phyloP scores from a whole-genome alignment of 345 rosid species.

The Populus alba region DNA sequence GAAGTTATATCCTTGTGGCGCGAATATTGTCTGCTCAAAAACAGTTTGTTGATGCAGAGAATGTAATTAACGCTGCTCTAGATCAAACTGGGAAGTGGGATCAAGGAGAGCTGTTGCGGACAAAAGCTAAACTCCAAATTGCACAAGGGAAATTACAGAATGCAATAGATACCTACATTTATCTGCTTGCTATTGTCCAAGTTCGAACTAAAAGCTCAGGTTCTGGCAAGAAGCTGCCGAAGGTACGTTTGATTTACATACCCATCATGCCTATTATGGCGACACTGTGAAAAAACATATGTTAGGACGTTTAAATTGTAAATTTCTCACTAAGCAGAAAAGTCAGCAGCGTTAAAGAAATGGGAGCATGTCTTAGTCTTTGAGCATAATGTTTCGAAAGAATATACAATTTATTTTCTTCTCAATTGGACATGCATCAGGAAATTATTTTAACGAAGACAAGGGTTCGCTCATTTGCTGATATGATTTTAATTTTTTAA shows the following conservation, averaged over 20 bases:
- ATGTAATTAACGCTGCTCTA: conserved; percentile 57
- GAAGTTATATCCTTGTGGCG: conserved; percentile 56
- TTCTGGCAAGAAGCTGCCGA: conserved; percentile 41
- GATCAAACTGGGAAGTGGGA: conserved; percentile 83
- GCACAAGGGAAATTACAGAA: conserved; percentile 56
- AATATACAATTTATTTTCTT: not conserved
- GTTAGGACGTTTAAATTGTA: not conserved
- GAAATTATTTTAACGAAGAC: not conserved
- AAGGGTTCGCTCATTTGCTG: not conserved
- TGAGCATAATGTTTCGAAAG: not conserved
- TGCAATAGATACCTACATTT: conserved; percentile 62
- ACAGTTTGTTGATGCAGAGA: conserved; percentile 57
- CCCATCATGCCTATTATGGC: not conserved
- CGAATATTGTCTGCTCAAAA: conserved; percentile 74
- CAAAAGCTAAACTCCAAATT: conserved; percentile 74
- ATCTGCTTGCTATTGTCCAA: conserved; percentile 72
- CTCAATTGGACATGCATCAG: not conserved
- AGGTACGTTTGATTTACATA: conserved; percentile 34
- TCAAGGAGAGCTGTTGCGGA: conserved; percentile 70
- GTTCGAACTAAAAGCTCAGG: conserved; percentile 54
- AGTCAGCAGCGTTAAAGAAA: not conserved
- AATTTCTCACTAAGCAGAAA: not conserved
- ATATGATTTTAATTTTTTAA: not conserved
- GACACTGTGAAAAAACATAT: not conserved
- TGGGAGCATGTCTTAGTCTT: not conserved